phyloP scores from a whole-genome alignment of 2,329 filamentous ascomycete species.

The Claviceps digitariae region DNA sequence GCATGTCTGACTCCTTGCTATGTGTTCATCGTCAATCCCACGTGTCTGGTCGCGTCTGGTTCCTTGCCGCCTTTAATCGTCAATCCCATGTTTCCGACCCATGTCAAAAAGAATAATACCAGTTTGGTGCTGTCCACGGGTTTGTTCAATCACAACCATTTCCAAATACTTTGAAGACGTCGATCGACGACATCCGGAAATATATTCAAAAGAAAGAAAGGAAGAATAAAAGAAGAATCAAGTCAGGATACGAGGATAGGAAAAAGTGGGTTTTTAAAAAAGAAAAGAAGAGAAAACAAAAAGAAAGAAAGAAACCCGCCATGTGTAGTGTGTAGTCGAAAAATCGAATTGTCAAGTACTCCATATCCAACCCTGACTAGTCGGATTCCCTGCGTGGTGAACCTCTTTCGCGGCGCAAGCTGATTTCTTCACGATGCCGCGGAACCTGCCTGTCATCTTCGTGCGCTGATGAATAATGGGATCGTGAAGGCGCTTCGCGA shows the following conservation, averaged over 20 bases:
- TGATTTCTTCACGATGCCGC: slow-evolving; percentile 6
- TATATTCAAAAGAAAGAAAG: background rate
- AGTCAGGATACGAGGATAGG: background rate
- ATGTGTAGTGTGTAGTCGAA: background rate
- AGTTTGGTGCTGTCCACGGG: background rate
- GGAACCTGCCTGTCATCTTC: background rate
- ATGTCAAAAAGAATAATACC: background rate
- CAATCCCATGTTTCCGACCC: background rate
- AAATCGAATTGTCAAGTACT: background rate
- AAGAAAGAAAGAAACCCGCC: background rate
- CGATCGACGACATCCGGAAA: background rate
- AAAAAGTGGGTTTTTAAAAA: no score
- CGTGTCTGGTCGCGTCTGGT: no score
- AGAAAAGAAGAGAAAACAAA: background rate
- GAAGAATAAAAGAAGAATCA: background rate
- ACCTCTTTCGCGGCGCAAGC: slow-evolving; percentile 4
- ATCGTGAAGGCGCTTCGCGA: slow-evolving; percentile 7
- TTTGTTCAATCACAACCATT: background rate
- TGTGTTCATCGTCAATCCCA: no score
- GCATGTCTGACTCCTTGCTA: background rate
- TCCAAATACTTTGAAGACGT: background rate
- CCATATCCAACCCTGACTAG: background rate
- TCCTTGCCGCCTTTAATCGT: background rate
- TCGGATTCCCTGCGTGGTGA: slow-evolving; percentile 5
- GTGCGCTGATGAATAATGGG: slow-evolving; percentile 3